phyloP scores from a whole-genome alignment of 768 basidiomycete species.

The Pulveroboletus sp. region DNA sequence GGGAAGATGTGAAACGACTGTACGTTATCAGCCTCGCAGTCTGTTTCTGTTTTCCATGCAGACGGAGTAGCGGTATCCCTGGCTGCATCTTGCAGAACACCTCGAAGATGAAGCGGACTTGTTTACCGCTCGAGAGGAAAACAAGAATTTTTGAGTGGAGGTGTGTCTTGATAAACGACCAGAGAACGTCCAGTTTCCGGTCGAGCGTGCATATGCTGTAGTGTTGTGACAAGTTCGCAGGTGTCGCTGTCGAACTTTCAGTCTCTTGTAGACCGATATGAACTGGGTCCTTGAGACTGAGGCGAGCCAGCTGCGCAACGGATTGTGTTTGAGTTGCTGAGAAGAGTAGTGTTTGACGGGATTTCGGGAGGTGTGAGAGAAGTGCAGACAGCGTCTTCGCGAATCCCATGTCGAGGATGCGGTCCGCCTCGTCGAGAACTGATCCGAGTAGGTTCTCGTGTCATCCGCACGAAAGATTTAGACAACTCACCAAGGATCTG shows the following conservation, averaged over 20 bases:
- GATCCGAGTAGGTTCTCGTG: neutral
- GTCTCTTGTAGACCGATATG: constrained; percentile 60
- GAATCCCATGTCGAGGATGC: constrained; percentile 97
- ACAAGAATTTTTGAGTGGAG: constrained; percentile 88
- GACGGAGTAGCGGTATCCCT: constrained; percentile 84
- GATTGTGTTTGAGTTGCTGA: constrained; percentile 95
- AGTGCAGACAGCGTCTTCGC: constrained; percentile 83
- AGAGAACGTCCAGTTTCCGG: constrained; percentile 85
- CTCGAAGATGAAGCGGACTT: constrained; percentile 95
- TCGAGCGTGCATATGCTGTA: constrained; percentile 82
- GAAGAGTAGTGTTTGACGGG: constrained; percentile 92
- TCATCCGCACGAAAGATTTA: neutral
- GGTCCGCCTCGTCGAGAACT: constrained; percentile 97
- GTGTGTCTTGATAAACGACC: constrained; percentile 93
- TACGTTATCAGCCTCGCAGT: constrained; percentile 81
- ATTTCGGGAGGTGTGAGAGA: constrained; percentile 84
- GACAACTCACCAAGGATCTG: constrained; percentile 73
- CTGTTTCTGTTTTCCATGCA: constrained; percentile 97
- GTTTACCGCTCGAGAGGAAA: constrained; percentile 93
- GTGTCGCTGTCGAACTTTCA: constrained; percentile 48
- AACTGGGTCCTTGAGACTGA: constrained; percentile 80
- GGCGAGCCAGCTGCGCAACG: constrained; percentile 80
- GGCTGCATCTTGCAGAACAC: constrained; percentile 95
- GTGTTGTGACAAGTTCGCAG: constrained; percentile 80
- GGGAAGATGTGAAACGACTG: constrained; percentile 73